Evolutionary conservation across 495 filamentous ascomycete genomes (phyloP).

Genomic region (Neurospora terricola): DNA sequence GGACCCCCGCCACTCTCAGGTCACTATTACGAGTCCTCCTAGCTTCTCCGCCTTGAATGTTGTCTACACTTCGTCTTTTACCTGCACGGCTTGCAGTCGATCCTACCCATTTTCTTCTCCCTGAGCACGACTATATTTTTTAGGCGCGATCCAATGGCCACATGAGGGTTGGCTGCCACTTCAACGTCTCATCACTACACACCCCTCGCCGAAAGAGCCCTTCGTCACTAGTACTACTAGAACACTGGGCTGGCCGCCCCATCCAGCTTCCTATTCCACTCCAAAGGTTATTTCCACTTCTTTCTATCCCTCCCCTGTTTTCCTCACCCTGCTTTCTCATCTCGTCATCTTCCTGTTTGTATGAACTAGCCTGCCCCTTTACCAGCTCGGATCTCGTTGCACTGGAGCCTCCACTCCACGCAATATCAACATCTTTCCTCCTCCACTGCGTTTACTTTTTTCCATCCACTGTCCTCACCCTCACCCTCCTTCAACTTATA

Average conservation of each 20-base stretch:
- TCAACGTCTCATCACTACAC: conserved; percentile 40
- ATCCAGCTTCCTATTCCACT: conserved; percentile 36
- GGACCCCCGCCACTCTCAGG: conserved; percentile 20
- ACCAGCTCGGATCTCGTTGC: neutral
- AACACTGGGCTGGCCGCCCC: conserved; percentile 41
- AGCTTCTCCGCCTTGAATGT: conserved; percentile 19
- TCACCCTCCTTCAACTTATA: conserved; percentile 11
- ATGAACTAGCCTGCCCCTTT: neutral
- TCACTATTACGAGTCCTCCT: conserved; percentile 10
- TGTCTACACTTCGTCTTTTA: conserved; percentile 8
- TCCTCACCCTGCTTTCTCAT: conserved; percentile 3
- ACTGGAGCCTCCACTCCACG: neutral
- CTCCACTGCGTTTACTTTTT: conserved; percentile 9
- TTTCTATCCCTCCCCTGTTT: conserved; percentile 14
- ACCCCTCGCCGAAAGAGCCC: conserved; percentile 32
- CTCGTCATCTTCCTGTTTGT: conserved; percentile 5
- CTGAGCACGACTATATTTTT: conserved; percentile 23
- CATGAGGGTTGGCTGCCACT: conserved; percentile 39
- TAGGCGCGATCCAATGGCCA: conserved; percentile 25
- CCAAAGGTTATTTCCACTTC: conserved; percentile 41
- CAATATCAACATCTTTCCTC: conserved; percentile 1
- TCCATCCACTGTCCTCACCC: neutral
- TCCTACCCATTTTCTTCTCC: conserved; percentile 16
- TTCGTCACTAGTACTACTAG: conserved; percentile 17
- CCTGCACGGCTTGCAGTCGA: conserved; percentile 15